A percentile compares a stretch with the other conserved stretches of the same genome.
Evolutionary conservation across 2,329 filamentous ascomycete species (phyloP).

Genomic region (Metarhizium guizhouense): DNA sequence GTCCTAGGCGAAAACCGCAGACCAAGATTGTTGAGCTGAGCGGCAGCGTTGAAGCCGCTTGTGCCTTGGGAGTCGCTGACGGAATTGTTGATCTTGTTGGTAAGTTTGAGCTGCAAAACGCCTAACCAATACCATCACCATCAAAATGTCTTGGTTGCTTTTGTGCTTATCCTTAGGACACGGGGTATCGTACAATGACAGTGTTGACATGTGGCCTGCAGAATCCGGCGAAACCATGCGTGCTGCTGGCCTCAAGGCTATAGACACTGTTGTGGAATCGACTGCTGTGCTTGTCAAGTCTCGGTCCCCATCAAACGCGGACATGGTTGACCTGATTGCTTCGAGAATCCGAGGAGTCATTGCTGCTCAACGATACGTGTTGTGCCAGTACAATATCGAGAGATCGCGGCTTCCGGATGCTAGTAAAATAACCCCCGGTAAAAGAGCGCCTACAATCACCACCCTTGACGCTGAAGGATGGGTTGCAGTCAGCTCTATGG

Average conservation of each 20-base stretch:
- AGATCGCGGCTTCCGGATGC: constrained; percentile 58
- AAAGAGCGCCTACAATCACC: constrained; percentile 88
- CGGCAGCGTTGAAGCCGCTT: constrained; percentile 94
- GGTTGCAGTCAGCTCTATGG: constrained; percentile 94
- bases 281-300: constrained; percentile 90
- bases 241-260: constrained; percentile 85
- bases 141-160: background rate
- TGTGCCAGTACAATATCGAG: constrained; percentile 94
- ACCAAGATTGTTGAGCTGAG: constrained; percentile 93
- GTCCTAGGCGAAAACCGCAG: constrained; percentile 45
- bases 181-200: background rate
- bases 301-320: constrained; percentile 68
- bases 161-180: background rate
- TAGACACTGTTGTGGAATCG: constrained; percentile 84
- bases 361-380: constrained; percentile 84
- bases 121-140: background rate
- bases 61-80: constrained; percentile 88
- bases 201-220: constrained; percentile 25
- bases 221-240: constrained; percentile 99
- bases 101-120: constrained; percentile 34
- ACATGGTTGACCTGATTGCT: constrained; percentile 75
- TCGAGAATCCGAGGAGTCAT: constrained; percentile 89
- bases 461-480: constrained; percentile 79
- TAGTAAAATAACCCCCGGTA: constrained; percentile 78
- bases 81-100: constrained; percentile 96